Evolutionary conservation across 2,329 filamentous ascomycete genomes (phyloP).

Genomic region (Aspergillus proliferans): DNA sequence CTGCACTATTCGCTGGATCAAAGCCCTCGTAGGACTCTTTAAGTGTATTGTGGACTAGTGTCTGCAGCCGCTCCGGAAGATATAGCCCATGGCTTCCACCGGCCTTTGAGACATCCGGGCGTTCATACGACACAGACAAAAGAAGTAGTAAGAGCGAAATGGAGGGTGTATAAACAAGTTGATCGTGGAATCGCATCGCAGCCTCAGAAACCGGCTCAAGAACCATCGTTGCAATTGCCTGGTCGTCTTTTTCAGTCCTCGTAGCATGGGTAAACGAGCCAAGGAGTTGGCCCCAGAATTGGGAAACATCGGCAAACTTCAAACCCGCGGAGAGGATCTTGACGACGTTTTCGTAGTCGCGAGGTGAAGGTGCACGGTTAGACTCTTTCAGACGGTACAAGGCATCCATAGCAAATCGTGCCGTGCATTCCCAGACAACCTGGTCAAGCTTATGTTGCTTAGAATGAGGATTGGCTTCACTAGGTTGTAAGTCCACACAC

Average conservation of each 20-base stretch:
- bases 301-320: slow-evolving; percentile 18
- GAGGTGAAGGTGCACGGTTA: slow-evolving; percentile 44
- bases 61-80: slow-evolving; percentile 54
- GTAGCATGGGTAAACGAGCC: slow-evolving; percentile 52
- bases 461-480: slow-evolving; percentile 8
- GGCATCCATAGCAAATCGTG: slow-evolving; percentile 26
- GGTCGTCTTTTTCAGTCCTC: slow-evolving; percentile 59
- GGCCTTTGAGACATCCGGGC: slow-evolving; percentile 5
- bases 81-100: background rate
- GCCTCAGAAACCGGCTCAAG: slow-evolving; percentile 64
- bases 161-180: slow-evolving; percentile 30
- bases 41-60: slow-evolving; percentile 51
- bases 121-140: slow-evolving; percentile 28
- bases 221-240: slow-evolving; percentile 58
- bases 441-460: slow-evolving; percentile 10
- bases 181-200: slow-evolving; percentile 30
- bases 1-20: slow-evolving; percentile 33
- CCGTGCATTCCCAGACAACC: slow-evolving; percentile 32
- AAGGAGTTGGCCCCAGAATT: slow-evolving; percentile 50
- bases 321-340: slow-evolving; percentile 60
- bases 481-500: slow-evolving; percentile 25
- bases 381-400: slow-evolving; percentile 39
- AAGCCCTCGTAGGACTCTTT: slow-evolving; percentile 48
- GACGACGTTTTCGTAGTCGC: slow-evolving; percentile 64
- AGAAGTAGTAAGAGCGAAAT: slow-evolving; percentile 27